Conservation (phyloP, 768 basidiomycete species). For the Strobilomyces dryophilus region DNA sequence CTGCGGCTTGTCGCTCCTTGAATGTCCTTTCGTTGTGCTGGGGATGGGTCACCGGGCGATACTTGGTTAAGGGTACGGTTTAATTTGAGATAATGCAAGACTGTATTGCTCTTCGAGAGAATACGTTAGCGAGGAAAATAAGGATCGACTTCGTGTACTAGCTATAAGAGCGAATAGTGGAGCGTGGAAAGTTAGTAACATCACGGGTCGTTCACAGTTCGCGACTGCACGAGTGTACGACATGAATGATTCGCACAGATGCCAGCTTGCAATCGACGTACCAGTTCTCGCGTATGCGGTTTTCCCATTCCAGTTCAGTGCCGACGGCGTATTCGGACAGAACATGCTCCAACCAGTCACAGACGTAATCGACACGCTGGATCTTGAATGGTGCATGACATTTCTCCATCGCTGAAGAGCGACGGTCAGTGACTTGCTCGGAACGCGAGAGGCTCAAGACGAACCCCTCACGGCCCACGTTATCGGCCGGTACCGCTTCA, state of each 20-base stretch:
- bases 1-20: too few species aligned
- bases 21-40: too few species aligned
- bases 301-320: conserved; percentile 27
- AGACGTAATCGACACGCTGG: conserved; percentile 31
- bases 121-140: not conserved
- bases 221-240: conserved; percentile 7
- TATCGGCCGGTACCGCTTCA: conserved; percentile 36
- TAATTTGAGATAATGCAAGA: too few species aligned
- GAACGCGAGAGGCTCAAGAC: conserved; percentile 1
- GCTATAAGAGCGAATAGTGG: too few species aligned
- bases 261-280: conserved; percentile 6
- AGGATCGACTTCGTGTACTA: not conserved
- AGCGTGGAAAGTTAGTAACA: too few species aligned
- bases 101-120: not conserved
- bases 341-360: conserved; percentile 38
- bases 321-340: conserved; percentile 25
- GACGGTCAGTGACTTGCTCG: not conserved
- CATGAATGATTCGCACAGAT: not conserved
- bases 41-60: too few species aligned
- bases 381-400: conserved; percentile 43
- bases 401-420: conserved; percentile 40
- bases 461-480: conserved; percentile 40
- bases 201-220: not conserved
- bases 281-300: conserved; percentile 27
- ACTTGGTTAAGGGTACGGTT: too few species aligned